Conservation (phyloP, 495 filamentous ascomycete genomes). For the Astrothelium subdiscretum region DNA sequence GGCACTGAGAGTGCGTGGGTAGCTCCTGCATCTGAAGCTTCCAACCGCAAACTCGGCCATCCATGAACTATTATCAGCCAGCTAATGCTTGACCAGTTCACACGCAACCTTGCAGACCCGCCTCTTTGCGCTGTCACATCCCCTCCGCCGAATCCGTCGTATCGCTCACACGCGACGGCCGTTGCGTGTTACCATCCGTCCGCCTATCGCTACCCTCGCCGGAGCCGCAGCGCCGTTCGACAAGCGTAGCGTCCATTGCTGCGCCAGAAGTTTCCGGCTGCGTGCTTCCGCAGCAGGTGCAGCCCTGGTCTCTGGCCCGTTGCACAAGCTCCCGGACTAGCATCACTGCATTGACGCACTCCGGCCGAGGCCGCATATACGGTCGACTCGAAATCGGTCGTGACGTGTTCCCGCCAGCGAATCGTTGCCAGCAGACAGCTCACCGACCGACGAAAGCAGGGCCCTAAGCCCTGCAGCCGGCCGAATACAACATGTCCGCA, state of each 20-base stretch:
- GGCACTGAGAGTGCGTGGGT: neutral
- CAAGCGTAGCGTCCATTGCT: neutral
- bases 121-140: neutral
- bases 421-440: constrained; percentile 25
- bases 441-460: constrained; percentile 11
- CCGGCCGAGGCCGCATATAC: neutral
- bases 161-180: neutral
- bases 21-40: neutral
- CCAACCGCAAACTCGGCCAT: neutral
- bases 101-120: neutral
- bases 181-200: neutral
- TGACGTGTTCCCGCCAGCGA: constrained; percentile 31
- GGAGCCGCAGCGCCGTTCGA: neutral
- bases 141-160: neutral
- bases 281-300: neutral
- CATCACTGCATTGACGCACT: neutral
- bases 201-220: neutral
- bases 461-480: constrained; percentile 46
- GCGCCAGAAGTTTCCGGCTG: neutral
- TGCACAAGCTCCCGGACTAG: constrained; percentile 5
- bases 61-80: neutral
- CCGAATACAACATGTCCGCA: constrained; percentile 81
- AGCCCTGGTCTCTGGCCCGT: neutral
- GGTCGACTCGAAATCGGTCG: constrained; percentile 1
- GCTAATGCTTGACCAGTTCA: neutral